phyloP scores from a whole-genome alignment of 306 rosid genomes.

The Pachyrhizus erosus region DNA sequence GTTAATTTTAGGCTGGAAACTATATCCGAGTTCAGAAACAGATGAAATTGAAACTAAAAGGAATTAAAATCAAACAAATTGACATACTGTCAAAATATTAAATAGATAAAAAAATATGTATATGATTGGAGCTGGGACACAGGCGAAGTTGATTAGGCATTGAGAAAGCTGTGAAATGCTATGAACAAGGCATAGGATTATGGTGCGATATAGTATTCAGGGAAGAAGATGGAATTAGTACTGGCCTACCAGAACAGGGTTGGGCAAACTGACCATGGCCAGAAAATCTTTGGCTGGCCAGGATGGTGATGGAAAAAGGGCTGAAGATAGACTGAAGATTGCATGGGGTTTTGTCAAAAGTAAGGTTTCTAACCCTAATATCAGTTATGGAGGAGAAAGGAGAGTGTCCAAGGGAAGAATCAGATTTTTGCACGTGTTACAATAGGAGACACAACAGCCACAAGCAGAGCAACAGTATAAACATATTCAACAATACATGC shows the following conservation, averaged over 20 bases:
- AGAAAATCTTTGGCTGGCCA: background rate
- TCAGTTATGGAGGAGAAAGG: background rate
- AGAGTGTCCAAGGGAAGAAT: background rate
- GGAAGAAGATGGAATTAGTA: background rate
- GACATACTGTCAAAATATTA: too few species aligned
- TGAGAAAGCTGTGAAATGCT: background rate
- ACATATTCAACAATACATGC: slow-evolving; percentile 4
- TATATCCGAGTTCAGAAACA: background rate
- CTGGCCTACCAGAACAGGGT: background rate
- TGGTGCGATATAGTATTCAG: background rate
- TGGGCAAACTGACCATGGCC: background rate
- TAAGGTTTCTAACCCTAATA: background rate
- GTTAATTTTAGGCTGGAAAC: background rate
- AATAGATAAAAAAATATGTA: too few species aligned
- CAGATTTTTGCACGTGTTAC: background rate
- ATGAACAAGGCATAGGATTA: background rate
- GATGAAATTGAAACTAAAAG: background rate
- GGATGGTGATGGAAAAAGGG: background rate
- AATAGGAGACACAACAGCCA: background rate
- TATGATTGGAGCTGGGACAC: background rate
- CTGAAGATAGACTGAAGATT: background rate
- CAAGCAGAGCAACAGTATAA: background rate
- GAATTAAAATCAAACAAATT: background rate
- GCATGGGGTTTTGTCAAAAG: background rate
- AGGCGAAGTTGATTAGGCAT: background rate